phyloP scores from a whole-genome alignment of 1,139 yeast species.

The Yamadazyma oceani region DNA sequence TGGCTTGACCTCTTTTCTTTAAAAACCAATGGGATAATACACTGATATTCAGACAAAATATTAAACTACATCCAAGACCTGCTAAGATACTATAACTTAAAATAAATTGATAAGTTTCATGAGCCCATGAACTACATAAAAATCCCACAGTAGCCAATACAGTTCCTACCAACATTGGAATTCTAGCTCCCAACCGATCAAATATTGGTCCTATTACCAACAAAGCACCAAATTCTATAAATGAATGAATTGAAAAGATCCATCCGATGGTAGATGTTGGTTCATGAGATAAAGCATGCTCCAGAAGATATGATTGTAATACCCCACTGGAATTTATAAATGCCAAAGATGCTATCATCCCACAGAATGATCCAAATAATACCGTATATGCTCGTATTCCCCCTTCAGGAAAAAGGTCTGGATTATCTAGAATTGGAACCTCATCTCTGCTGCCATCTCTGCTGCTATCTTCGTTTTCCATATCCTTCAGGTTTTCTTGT shows the following conservation, averaged over 20 bases:
- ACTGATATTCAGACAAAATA: slow-evolving; percentile 60
- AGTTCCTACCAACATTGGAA: slow-evolving; percentile 49
- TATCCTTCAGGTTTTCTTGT: neutral
- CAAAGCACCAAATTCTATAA: slow-evolving; percentile 42
- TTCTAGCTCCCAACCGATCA: slow-evolving; percentile 54
- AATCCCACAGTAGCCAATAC: slow-evolving; percentile 47
- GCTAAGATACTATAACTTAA: slow-evolving; percentile 57
- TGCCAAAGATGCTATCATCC: slow-evolving; percentile 61
- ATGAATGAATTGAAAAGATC: slow-evolving; percentile 34
- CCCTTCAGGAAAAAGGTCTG: slow-evolving; percentile 58
- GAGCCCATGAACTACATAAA: slow-evolving; percentile 52
- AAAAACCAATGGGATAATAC: slow-evolving; percentile 65
- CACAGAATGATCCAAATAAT: slow-evolving; percentile 61
- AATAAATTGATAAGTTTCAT: slow-evolving; percentile 56
- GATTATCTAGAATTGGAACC: slow-evolving; percentile 23
- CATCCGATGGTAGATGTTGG: slow-evolving; percentile 29
- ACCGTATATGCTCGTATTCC: slow-evolving; percentile 58
- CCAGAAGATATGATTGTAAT: slow-evolving; percentile 24
- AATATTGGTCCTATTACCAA: slow-evolving; percentile 58
- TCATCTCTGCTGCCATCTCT: slow-evolving; percentile 1
- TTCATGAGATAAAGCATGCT: slow-evolving; percentile 18
- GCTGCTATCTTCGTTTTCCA: neutral
- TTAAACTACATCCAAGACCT: slow-evolving; percentile 58
- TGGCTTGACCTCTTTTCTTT: slow-evolving; percentile 53
- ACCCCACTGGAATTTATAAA: slow-evolving; percentile 48